phyloP scores from a whole-genome alignment of 805 yeast genomes.

The Helenozyma baotianmanensis region DNA sequence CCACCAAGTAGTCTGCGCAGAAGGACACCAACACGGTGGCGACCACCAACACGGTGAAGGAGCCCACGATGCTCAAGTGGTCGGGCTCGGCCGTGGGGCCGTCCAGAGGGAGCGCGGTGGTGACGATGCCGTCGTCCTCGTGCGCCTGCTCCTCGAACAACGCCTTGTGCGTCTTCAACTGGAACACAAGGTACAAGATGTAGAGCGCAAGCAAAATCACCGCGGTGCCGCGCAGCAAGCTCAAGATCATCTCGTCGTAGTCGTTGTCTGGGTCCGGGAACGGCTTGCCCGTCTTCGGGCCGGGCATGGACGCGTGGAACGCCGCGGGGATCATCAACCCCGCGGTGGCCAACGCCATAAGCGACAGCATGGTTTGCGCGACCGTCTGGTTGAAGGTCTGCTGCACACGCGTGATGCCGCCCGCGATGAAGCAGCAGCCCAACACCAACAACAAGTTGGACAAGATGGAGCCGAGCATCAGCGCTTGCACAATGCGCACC shows the following conservation, averaged over 20 bases:
- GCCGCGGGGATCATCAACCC: constrained; percentile 94
- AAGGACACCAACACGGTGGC: constrained; percentile 79
- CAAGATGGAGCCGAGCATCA: constrained; percentile 92
- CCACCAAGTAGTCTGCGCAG: constrained; percentile 91
- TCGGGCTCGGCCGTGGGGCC: constrained; percentile 14
- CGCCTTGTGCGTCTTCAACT: constrained; percentile 77
- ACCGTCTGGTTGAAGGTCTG: constrained; percentile 93
- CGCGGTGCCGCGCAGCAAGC: constrained; percentile 82
- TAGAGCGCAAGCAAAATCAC: constrained; percentile 74
- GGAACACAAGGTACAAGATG: constrained; percentile 76
- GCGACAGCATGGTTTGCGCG: constrained; percentile 95
- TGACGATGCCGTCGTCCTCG: constrained; percentile 38
- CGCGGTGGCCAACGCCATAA: constrained; percentile 85
- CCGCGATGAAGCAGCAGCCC: constrained; percentile 93
- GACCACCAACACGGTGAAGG: constrained; percentile 52
- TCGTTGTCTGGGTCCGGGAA: constrained; percentile 35
- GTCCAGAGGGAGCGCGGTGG: constrained; percentile 22
- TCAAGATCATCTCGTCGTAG: constrained; percentile 50
- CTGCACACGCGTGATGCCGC: constrained; percentile 82
- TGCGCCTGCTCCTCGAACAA: constrained; percentile 59
- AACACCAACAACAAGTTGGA: constrained; percentile 84
- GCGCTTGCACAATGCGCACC: constrained; percentile 91
- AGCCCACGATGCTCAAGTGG: constrained; percentile 48
- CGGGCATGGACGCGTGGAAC: constrained; percentile 75
- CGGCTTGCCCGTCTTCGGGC: constrained; percentile 31